Percentiles rank a stretch among this genome's conserved stretches.
Evolutionary conservation across 768 basidiomycete species (phyloP).

Genomic region (Stropharia rugosoannulata): DNA sequence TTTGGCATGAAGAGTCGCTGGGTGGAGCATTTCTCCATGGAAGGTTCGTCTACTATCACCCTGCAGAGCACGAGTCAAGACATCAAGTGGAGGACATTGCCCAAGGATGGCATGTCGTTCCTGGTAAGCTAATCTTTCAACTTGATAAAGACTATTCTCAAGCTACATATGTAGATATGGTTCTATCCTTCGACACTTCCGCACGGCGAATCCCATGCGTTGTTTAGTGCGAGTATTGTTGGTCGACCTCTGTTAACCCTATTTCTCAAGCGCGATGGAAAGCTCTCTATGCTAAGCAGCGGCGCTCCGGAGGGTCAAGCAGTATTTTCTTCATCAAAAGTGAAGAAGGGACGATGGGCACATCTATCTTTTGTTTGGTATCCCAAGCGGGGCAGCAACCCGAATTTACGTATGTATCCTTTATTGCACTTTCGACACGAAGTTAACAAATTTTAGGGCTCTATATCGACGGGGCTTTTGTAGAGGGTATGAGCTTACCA

Average conservation of each 20-base stretch:
- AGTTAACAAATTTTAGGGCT: conserved; percentile 43
- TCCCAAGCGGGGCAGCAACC: conserved; percentile 51
- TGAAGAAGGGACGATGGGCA: conserved; percentile 66
- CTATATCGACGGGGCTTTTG: conserved; percentile 71
- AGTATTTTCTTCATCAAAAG: conserved; percentile 42
- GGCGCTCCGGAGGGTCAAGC: conserved; percentile 29
- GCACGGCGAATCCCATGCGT: conserved; percentile 21
- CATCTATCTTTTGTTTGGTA: conserved; percentile 70
- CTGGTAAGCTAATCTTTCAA: conserved; percentile 44
- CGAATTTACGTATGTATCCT: conserved; percentile 56
- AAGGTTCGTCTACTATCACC: conserved; percentile 50
- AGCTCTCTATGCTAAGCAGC: conserved; percentile 47
- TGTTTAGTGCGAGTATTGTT: conserved; percentile 29
- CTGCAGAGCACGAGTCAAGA: conserved; percentile 38
- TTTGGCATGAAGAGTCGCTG: conserved; percentile 73
- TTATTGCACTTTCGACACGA: not conserved
- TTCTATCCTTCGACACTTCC: conserved; percentile 46
- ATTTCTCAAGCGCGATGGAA: conserved; percentile 40
- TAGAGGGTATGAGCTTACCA: conserved; percentile 58
- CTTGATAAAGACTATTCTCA: not conserved
- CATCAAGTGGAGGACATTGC: conserved; percentile 44
- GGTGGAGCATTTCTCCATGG: conserved; percentile 77
- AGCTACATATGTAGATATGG: conserved; percentile 42
- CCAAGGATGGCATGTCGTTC: conserved; percentile 66
- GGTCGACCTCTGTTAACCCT: not conserved